Percentiles rank a stretch among this genome's conserved stretches.
Evolutionary conservation across 2,329 filamentous ascomycete species (phyloP).

Genomic region (Phaeosphaeriaceae sp.): DNA sequence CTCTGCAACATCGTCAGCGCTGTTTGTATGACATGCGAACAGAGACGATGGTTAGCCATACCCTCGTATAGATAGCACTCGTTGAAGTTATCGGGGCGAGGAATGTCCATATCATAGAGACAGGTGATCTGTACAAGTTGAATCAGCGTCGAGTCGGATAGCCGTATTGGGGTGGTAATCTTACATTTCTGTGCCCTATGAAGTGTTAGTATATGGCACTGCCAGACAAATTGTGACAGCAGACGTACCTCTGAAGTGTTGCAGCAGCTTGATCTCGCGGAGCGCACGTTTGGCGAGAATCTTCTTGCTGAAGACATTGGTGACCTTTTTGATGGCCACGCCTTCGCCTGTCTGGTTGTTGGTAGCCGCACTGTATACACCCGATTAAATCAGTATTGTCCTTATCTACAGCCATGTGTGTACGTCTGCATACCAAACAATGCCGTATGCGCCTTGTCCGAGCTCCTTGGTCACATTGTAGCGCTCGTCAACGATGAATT

Average conservation of each 20-base stretch:
- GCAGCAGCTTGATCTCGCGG: slow-evolving; percentile 97
- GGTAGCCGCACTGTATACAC: slow-evolving; percentile 75
- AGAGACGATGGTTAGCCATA: slow-evolving; percentile 45
- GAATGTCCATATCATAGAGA: slow-evolving; percentile 99
- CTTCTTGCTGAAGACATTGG: slow-evolving; percentile 99
- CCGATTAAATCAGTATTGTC: slow-evolving; percentile 22
- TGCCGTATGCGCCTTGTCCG: slow-evolving; percentile 96
- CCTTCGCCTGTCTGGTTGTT: slow-evolving; percentile 91
- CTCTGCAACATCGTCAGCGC: slow-evolving; percentile 63
- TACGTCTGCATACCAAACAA: slow-evolving; percentile 77
- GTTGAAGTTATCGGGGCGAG: slow-evolving; percentile 96
- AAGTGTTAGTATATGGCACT: slow-evolving; percentile 27
- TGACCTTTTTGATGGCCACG: slow-evolving; percentile 99
- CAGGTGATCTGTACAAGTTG: slow-evolving; percentile 79
- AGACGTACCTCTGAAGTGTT: slow-evolving; percentile 78
- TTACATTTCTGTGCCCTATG: slow-evolving; percentile 56
- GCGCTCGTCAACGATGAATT: slow-evolving; percentile 97
- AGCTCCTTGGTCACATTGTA: slow-evolving; percentile 99
- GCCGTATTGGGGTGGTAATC: slow-evolving; percentile 8
- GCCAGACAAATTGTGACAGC: neutral
- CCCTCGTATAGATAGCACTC: slow-evolving; percentile 99
- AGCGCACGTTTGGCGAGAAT: slow-evolving; percentile 97
- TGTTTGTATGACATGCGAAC: neutral
- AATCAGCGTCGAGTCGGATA: slow-evolving; percentile 45
- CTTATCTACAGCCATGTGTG: slow-evolving; percentile 1